Base-by-base conservation (phyloP, 2,329 filamentous ascomycete species). In the Phymatotrichopsis omnivora region DNA sequence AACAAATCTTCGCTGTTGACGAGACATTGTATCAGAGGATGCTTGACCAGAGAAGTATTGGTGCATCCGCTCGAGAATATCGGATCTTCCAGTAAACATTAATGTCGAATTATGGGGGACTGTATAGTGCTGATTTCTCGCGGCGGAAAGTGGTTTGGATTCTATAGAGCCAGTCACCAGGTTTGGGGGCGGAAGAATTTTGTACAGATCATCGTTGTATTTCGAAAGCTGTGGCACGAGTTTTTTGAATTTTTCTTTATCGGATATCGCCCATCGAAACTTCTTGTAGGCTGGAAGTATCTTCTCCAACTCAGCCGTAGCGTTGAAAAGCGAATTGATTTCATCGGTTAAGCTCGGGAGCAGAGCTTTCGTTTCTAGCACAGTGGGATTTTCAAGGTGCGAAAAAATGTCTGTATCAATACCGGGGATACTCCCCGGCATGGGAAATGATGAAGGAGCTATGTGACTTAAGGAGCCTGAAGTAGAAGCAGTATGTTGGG, bases 131-230 rank as follows among this genome's bases (percentile, higher is more conserved):
- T n/a, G n/a, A n/a, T n/a, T n/a, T n/a, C n/a, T n/a, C n/a, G n/a
- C n/a, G n/a, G n/a, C n/a, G n/a, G n/a, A n/a, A n/a, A n/a, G n/a
- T n/a, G n/a, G n/a, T n/a, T n/a, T n/a, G n/a, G n/a, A n/a, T n/a
- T n/a, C n/a, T n/a, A n/a, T n/a, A n/a, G n/a, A n/a, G n/a, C n/a
- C n/a, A n/a, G n/a, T n/a, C 14, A 7, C 27, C 35, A 14, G 24
- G 5, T 19, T 22, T 17, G 39, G 30, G 14, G 19, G 20, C n/a
- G 45, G 41, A 27, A 45, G 40, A 23, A 49, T 16, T 2, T 25
- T 28, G n/a, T 10, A 41, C 12, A 52, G 47, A 12, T 37, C 49
- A 23, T 52, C 36, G 23, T 42, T 49, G 31, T 49, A 49, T 19
- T 20, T 37, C 27, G n/a, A 42, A 7, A 52, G 32, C 19, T 43